Evolutionary conservation across 2,329 filamentous ascomycete genomes (phyloP).

Genomic region (Monilinia fructicola): DNA sequence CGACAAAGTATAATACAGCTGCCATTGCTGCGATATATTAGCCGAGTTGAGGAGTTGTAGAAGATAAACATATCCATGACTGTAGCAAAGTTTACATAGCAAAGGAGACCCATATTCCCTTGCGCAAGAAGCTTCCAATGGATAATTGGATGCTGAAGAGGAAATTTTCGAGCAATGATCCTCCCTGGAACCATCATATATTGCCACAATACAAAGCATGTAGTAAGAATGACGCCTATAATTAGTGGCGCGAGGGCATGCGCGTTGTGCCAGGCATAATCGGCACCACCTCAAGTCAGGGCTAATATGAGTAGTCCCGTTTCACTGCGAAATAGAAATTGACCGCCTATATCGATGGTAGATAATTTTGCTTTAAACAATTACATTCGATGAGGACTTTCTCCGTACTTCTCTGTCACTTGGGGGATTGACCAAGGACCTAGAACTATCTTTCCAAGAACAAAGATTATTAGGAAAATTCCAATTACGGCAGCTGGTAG

Average conservation of each 20-base stretch:
- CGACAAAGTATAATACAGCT: neutral
- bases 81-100: neutral
- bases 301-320: neutral
- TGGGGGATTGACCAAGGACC: constrained; percentile 46
- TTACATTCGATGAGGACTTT: constrained; percentile 43
- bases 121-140: neutral
- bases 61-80: neutral
- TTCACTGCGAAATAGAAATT: constrained; percentile 34
- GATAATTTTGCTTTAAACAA: constrained; percentile 45
- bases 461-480: constrained; percentile 52
- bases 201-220: neutral
- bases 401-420: constrained; percentile 44
- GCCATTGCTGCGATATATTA: neutral
- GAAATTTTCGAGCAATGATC: neutral
- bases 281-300: neutral
- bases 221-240: neutral
- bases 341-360: constrained; percentile 56
- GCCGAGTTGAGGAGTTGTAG: neutral
- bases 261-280: neutral
- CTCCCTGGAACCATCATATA: neutral
- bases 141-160: neutral
- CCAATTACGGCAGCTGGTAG: constrained; percentile 54
- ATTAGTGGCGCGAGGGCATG: neutral
- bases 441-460: constrained; percentile 59
- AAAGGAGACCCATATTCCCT: neutral